Percentiles rank a stretch among this genome's conserved stretches.
phyloP scores from a whole-genome alignment of 108 stramenopile species.

The Hondaea fermentalgiana region DNA sequence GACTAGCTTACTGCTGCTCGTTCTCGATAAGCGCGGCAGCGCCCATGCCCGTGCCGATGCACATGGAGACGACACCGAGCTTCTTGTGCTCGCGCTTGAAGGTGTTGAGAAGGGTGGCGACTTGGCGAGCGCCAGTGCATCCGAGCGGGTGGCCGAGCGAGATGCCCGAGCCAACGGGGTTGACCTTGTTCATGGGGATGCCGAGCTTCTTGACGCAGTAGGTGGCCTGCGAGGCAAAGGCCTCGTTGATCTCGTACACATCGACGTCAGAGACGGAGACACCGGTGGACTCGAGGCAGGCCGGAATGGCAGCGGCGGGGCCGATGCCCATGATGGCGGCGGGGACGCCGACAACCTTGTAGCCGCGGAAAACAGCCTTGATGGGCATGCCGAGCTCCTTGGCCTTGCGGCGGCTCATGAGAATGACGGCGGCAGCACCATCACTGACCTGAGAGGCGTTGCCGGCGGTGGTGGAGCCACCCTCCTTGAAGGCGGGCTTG shows the following conservation, averaged over 20 bases:
- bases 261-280: conserved; percentile 66
- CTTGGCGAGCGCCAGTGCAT: conserved; percentile 79
- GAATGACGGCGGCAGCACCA: conserved; percentile 82
- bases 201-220: conserved; percentile 62
- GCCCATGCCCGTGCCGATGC: conserved; percentile 94
- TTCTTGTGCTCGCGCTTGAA: conserved; percentile 58
- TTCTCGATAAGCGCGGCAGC: conserved; percentile 82
- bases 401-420: conserved; percentile 72
- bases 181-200: conserved; percentile 65
- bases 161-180: conserved; percentile 91
- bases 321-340: conserved; percentile 88
- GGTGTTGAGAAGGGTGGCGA: conserved; percentile 77
- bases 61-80: conserved; percentile 81
- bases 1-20: neutral
- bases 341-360: conserved; percentile 72
- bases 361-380: conserved; percentile 61
- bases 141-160: conserved; percentile 92
- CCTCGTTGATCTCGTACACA: conserved; percentile 93
- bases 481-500: conserved; percentile 67
- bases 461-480: conserved; percentile 84
- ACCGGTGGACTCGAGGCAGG: conserved; percentile 53
- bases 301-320: conserved; percentile 75
- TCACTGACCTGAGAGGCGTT: conserved; percentile 84
- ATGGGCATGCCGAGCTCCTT: conserved; percentile 56
- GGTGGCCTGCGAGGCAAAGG: conserved; percentile 79